Base-by-base conservation (phyloP, 345 rosid species). In the Populus ilicifolia region DNA sequence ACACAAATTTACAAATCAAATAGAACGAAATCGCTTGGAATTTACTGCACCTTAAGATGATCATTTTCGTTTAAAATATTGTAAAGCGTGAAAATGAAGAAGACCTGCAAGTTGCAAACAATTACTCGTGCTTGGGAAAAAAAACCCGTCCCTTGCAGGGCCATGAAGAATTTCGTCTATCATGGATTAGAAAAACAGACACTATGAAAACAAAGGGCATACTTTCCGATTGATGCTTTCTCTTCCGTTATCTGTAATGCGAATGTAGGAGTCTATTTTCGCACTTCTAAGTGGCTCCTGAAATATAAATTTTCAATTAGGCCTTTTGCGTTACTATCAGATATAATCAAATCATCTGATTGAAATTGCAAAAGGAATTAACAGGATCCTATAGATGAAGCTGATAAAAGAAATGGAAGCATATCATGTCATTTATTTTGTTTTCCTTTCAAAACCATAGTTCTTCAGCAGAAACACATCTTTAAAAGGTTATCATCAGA, bases 241-340 rank as follows among this genome's bases (percentile, higher is more conserved):
- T 82, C 97, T 93, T 84, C 98, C 99, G 81, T 90, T 86, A 85
- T 96, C 99, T 1, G 89, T 91, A n/a, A 94, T 89, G 35, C 94
- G 91, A 84, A 93, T 87, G 87, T 87, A 85, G 10, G 88, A 87
- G 74, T 93, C 97, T 70, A 93, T 83, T 48, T 81, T 78, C 69
- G 94, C 94, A 68, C 94, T 88, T 88, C 89, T 89, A 52, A 84
- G 86, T 12, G 93, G 93, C 56, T 89, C 94, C 99, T 93, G 90
- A 67, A 38, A 79, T 35, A 41, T 52, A 62, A 61, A 59, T 20
- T 46, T 80, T 78, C 54, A 43, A 16, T 80, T 67, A 70, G 75
- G 30, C 54, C 54, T 52, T 48, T 18, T 44, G 6, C 41, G 41
- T 9, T 29, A 12, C n/a, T 25, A 71, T 35, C 59, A 67, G 17